Percentiles rank a stretch among this genome's conserved stretches.
Conservation (phyloP, 306 rosid genomes). For the Quercus glauca region DNA sequence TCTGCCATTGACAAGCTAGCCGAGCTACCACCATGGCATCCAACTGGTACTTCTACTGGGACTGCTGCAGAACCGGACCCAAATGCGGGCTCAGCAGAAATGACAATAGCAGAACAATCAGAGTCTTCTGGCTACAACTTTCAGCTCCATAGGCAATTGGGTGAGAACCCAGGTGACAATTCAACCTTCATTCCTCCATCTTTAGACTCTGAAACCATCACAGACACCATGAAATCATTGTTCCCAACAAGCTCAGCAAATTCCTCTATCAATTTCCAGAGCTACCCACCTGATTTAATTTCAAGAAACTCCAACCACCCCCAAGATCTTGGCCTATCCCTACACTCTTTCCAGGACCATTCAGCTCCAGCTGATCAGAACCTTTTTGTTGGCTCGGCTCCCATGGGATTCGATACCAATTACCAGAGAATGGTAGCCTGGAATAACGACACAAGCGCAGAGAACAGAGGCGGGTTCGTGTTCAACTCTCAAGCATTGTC, state of each 20-base stretch:
- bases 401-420: constrained; percentile 43
- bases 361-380: constrained; percentile 37
- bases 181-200: constrained; percentile 42
- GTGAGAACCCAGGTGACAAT: constrained; percentile 27
- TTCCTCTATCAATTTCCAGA: constrained; percentile 54
- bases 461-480: constrained; percentile 34
- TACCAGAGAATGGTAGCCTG: constrained; percentile 53
- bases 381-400: constrained; percentile 31
- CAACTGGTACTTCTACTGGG: constrained; percentile 9
- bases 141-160: constrained; percentile 42
- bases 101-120: constrained; percentile 48
- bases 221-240: constrained; percentile 45
- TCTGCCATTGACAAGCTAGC: constrained; percentile 70
- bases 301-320: constrained; percentile 39
- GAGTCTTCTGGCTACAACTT: constrained; percentile 70
- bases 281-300: constrained; percentile 47
- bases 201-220: constrained; percentile 41
- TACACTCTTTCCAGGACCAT: constrained; percentile 60
- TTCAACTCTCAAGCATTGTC: constrained; percentile 31
- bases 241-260: constrained; percentile 60
- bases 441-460: constrained; percentile 36
- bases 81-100: constrained; percentile 36
- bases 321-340: constrained; percentile 71
- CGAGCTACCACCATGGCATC: constrained; percentile 69
- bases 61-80: constrained; percentile 24